Evolutionary conservation across 78 protist genomes (phyloP), one percentile per base, ranked within the genome.

Genomic region (Paratrimastix pyriformis): DNA sequence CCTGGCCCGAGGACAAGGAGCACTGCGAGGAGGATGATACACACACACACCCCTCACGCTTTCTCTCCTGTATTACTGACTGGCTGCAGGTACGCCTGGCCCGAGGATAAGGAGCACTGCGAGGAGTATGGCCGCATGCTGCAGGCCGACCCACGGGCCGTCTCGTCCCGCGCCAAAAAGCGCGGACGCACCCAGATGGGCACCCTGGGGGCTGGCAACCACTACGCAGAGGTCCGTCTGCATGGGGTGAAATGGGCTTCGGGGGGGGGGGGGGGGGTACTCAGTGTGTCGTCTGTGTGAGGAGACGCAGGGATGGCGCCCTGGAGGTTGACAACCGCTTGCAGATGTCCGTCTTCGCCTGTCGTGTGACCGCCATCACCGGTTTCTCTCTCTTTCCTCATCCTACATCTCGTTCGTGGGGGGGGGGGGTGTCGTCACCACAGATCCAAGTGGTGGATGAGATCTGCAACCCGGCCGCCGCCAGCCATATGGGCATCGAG

Each of bases 1-100:
- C 94, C 0, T 94, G 98, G 98, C 82, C 93, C 1, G 97, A 93
- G 35, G 98, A 94, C 75, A 91, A 89, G 72, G 96, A 90, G 62
- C 89, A 89, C 71, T 92, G 98, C 80, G 97, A 92, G 46, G 93
- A 80, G 66, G 50, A 77, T 57, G 97, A n/a, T n/a, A n/a, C n/a
- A n/a, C n/a, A n/a, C n/a, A n/a, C n/a, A n/a, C n/a, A n/a, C n/a
- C n/a, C n/a, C n/a, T n/a, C n/a, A n/a, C n/a, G n/a, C n/a, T n/a
- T n/a, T n/a, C n/a, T n/a, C n/a, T n/a, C n/a, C n/a, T n/a, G n/a
- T n/a, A n/a, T n/a, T n/a, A n/a, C n/a, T n/a, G n/a, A n/a, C n/a
- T n/a, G n/a, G n/a, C n/a, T n/a, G n/a, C 21, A 65, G 82, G 0
- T 89, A 91, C 48, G 95, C 94, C 0, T 94, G 98, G 98, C 82